Conservation (phyloP, 1,139 yeast species). For the Zygosaccharomyces pseudobailii region DNA sequence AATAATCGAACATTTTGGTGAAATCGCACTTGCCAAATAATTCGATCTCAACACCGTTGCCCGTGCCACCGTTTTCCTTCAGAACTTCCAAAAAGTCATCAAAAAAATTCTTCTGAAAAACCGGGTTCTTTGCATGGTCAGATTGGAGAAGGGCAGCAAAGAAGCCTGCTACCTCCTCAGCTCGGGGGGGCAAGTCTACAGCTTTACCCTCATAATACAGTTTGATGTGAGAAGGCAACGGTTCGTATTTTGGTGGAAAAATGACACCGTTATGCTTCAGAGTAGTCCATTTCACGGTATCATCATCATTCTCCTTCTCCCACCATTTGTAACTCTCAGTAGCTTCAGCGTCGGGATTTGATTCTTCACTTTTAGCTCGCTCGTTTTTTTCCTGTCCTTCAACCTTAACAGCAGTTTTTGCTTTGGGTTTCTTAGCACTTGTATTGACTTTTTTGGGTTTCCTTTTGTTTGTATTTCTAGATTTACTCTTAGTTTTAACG, state of each 20-base stretch:
- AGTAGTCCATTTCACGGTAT: slow-evolving; percentile 78
- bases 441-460: slow-evolving; percentile 1
- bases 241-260: slow-evolving; percentile 89
- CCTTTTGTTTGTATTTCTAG: background rate
- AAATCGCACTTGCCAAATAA: slow-evolving; percentile 75
- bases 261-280: slow-evolving; percentile 86
- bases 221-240: slow-evolving; percentile 75
- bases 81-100: slow-evolving; percentile 68
- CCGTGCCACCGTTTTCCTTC: slow-evolving; percentile 62
- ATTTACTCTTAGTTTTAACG: background rate
- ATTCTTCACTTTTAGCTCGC: slow-evolving; percentile 13
- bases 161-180: slow-evolving; percentile 96
- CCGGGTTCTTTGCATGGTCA: slow-evolving; percentile 84
- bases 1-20: slow-evolving; percentile 64
- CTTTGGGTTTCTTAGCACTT: slow-evolving; percentile 7
- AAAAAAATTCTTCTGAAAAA: slow-evolving; percentile 83
- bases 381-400: slow-evolving; percentile 14
- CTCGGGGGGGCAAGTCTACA: slow-evolving; percentile 66
- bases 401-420: slow-evolving; percentile 7
- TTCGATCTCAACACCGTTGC: slow-evolving; percentile 43
- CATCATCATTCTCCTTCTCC: slow-evolving; percentile 61
- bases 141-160: slow-evolving; percentile 84
- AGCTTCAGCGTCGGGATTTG: slow-evolving; percentile 48
- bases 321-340: slow-evolving; percentile 77
- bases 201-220: slow-evolving; percentile 72